Conservation (phyloP, 306 rosid species). For the Dryas alaskensis region DNA sequence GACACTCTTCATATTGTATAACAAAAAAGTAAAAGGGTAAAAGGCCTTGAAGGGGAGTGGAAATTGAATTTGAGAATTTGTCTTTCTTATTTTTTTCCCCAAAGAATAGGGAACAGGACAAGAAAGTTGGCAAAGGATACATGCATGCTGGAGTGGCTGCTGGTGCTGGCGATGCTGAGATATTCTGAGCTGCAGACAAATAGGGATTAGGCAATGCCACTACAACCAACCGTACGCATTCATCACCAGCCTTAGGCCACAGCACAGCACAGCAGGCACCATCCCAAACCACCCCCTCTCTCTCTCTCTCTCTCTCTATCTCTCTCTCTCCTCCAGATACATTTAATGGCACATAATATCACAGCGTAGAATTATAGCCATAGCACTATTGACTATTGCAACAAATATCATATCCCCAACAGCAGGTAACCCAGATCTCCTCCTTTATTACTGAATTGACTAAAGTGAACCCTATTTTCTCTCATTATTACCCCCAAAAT, state of each 20-base stretch:
- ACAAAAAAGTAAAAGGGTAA: no score
- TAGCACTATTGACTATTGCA: no score
- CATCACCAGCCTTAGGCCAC: constrained; percentile 12
- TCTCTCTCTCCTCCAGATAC: no score
- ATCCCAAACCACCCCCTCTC: no score
- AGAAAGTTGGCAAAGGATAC: background rate
- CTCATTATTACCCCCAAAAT: no score
- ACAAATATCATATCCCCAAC: constrained; percentile 9
- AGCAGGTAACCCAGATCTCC: constrained; percentile 12
- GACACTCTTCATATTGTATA: no score
- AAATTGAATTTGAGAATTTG: no score
- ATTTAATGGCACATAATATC: no score
- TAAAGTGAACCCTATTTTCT: background rate
- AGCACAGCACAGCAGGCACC: background rate
- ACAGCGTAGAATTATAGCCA: no score
- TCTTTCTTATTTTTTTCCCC: no score
- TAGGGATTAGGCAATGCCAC: constrained; percentile 21
- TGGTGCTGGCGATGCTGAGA: constrained; percentile 3
- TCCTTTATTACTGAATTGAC: constrained; percentile 29
- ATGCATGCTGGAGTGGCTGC: background rate
- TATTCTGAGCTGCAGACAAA: constrained; percentile 26
- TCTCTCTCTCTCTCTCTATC: no score
- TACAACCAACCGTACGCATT: constrained; percentile 9
- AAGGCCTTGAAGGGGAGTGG: background rate
- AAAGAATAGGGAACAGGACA: background rate